Evolutionary conservation across 768 basidiomycete species (phyloP).

Genomic region (Leccinum fibrillosum): DNA sequence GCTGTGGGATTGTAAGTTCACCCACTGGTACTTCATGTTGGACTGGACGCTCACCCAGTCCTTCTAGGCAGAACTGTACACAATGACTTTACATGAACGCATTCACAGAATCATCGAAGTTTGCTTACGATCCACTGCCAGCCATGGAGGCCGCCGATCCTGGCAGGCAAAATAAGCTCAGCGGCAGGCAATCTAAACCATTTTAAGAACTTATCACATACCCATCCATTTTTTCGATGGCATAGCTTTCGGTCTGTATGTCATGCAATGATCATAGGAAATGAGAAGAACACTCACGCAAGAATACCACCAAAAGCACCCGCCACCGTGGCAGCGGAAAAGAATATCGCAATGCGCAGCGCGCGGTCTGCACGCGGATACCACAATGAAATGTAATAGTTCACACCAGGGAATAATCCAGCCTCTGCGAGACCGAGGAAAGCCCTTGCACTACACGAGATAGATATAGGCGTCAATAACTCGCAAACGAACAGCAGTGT

Average conservation of each 20-base stretch:
- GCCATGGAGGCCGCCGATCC: conserved; percentile 30
- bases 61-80: conserved; percentile 32
- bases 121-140: conserved; percentile 40
- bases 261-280: not conserved
- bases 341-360: conserved; percentile 57
- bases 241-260: conserved; percentile 29
- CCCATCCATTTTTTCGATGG: conserved; percentile 34
- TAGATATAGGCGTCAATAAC: not conserved
- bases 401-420: conserved; percentile 41
- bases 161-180: conserved; percentile 1
- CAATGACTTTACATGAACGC: conserved; percentile 3
- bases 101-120: not conserved
- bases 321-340: conserved; percentile 55
- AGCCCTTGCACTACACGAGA: conserved; percentile 31
- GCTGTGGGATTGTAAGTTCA: conserved; percentile 8
- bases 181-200: not conserved
- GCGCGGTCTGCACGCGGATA: conserved; percentile 58
- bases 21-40: not conserved
- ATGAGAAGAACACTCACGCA: conserved; percentile 33
- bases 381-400: conserved; percentile 54
- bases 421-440: conserved; percentile 49
- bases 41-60: conserved; percentile 17
- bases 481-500: not conserved
- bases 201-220: conserved; percentile 19
- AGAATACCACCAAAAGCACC: conserved; percentile 50